Evolutionary conservation across 2,329 filamentous ascomycete genomes (phyloP).

Genomic region (Podosphaera xanthii): DNA sequence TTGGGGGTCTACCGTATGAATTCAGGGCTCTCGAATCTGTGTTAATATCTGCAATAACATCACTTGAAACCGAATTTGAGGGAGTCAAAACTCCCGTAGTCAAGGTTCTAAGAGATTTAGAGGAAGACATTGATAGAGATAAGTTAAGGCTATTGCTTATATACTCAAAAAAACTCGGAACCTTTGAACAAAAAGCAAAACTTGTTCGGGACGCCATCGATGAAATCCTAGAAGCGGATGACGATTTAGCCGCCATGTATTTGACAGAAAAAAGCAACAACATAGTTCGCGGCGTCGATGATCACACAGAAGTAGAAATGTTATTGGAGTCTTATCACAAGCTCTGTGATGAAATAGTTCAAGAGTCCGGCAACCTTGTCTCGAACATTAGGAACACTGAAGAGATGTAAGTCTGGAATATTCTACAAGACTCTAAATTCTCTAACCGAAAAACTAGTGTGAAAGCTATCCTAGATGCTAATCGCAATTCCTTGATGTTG

Average conservation of each 20-base stretch:
- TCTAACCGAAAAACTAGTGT: conserved; percentile 30
- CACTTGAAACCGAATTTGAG: conserved; percentile 84
- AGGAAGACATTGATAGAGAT: conserved; percentile 90
- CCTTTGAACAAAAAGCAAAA: conserved; percentile 91
- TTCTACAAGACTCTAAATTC: neutral
- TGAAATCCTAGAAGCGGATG: conserved; percentile 84
- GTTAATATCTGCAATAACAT: conserved; percentile 76
- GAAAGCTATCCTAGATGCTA: conserved; percentile 90
- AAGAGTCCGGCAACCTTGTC: conserved; percentile 79
- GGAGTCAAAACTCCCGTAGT: conserved; percentile 83
- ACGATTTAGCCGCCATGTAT: conserved; percentile 89
- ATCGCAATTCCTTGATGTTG: conserved; percentile 94
- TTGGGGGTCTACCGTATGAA: conserved; percentile 64
- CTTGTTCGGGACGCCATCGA: conserved; percentile 87
- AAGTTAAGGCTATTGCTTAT: conserved; percentile 80
- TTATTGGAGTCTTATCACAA: conserved; percentile 94
- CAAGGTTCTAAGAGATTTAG: conserved; percentile 65
- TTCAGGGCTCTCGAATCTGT: conserved; percentile 91
- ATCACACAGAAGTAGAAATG: conserved; percentile 94
- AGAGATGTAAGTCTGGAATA: conserved; percentile 50
- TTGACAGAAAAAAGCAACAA: conserved; percentile 69
- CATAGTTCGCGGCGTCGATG: conserved; percentile 49
- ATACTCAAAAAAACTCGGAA: conserved; percentile 83
- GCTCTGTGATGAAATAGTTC: conserved; percentile 91
- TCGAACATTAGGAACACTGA: conserved; percentile 93